Percentiles rank a stretch among this genome's conserved stretches.
These are phyloP conservation scores for Bipolaris bicolor DNA, from an alignment of 2,329 filamentous ascomycete genomes.

Conservation along the genomic window DNA sequence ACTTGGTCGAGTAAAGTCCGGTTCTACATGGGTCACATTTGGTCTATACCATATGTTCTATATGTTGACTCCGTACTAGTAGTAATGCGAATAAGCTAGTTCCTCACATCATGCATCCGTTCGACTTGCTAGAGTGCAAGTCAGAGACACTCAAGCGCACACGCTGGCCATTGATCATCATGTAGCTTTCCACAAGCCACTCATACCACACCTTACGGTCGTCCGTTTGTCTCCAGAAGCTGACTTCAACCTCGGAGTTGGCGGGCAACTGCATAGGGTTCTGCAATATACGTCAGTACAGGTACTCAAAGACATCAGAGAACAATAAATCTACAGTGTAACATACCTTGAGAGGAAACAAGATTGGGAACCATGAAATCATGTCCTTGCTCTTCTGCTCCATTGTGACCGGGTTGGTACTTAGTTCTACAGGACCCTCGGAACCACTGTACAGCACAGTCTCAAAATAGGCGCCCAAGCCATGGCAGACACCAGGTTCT, in stretches of 20 bases:
- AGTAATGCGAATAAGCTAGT: not conserved
- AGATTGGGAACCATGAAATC: constrained; percentile 99
- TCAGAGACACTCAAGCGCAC: constrained; percentile 65
- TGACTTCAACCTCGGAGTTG: constrained; percentile 83
- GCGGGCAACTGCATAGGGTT: constrained; percentile 85
- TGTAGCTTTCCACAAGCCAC: constrained; percentile 90
- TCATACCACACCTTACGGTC: constrained; percentile 98
- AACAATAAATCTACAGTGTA: not conserved
- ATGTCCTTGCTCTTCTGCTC: constrained; percentile 93
- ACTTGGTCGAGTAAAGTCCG: not conserved
- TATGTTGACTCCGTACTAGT: not conserved
- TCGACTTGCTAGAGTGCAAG: constrained; percentile 48
- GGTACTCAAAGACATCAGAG: not conserved
- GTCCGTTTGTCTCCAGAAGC: constrained; percentile 96
- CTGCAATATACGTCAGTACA: constrained; percentile 55
- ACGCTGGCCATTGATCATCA: constrained; percentile 64
- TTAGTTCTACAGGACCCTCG: constrained; percentile 75
- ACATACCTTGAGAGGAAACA: constrained; percentile 89
- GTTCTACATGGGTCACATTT: not conserved
- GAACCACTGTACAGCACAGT: constrained; percentile 79
- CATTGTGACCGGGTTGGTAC: constrained; percentile 90
- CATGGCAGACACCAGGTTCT: constrained; percentile 84
- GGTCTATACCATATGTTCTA: not conserved
- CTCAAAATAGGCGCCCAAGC: constrained; percentile 93
- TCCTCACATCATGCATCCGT: constrained; percentile 49